Evolutionary conservation across 106 monocot genomes (phyloP), one percentile per base, ranked within the genome.

Genomic region (Dendrobium nobile): DNA sequence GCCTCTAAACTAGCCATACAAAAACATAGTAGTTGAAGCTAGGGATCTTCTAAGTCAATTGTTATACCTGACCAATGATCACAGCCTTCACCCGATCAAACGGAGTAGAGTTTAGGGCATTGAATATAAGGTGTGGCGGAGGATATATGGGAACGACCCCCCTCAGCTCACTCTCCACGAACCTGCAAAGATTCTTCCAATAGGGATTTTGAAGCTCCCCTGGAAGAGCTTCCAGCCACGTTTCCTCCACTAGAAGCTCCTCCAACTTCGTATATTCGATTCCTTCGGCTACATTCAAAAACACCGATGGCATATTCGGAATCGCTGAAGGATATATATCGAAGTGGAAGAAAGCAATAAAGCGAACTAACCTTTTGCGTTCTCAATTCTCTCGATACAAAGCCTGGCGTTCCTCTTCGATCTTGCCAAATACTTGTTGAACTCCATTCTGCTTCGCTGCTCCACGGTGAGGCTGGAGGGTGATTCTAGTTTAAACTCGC

Each of bases 61-160:
- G 26, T 48, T 26, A n/a, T 84, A 94, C 97, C 94, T 98, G 94
- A 2, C 98, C 98, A 72, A 98, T 92, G 84, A 98, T 95, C 80
- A 95, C 98, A 2, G 80, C 89, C 89, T 92, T 95, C 73, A 95
- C 87, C 37, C 80, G 73, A 70, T 95, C 88, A 47, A 95, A 93
- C 6, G 92, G 92, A 0, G 95, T 98, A 3, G 91, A 91, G 74
- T 95, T 87, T 40, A 92, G 84, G 0, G 98, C 98, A 85, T 95
- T 92, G 75, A 98, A 95, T n/a, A 98, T 82, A 37, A 98, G 91
- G 44, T 82, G 84, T 18, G 84, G 87, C 7, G 98, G 98, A 41
- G 94, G 94, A 72, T 95, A 98, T 28, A 98, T 85, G 0, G 92
- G 92, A 8, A 85, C 74, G n/a, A 81, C 82, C 28, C 89, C 94